phyloP scores from a whole-genome alignment of 192 early-diverging fungal species.

The Coemansia sp. region DNA sequence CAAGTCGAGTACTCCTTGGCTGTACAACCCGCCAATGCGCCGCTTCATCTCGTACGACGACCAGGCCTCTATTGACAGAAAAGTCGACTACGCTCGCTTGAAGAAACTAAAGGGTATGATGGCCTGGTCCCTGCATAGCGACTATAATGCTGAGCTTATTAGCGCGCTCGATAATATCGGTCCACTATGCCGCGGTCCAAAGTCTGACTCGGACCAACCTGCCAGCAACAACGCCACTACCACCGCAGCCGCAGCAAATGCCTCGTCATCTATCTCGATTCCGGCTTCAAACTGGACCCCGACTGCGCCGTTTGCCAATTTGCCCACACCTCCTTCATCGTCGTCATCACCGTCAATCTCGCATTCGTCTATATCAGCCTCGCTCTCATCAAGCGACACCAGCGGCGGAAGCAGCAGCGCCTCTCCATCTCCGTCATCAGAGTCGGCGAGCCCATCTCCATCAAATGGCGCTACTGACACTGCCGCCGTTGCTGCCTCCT shows the following conservation, averaged over 20 bases:
- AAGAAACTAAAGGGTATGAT: constrained; percentile 67
- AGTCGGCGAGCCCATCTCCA: neutral
- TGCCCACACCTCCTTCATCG: constrained; percentile 2
- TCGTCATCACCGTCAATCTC: neutral
- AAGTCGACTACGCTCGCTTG: constrained; percentile 60
- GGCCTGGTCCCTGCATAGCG: constrained; percentile 59
- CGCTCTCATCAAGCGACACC: neutral
- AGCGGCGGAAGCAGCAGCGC: neutral
- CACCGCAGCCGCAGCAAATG: neutral
- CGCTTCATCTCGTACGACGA: constrained; percentile 83
- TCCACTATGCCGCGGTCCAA: constrained; percentile 40
- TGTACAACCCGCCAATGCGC: constrained; percentile 61
- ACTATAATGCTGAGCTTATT: constrained; percentile 63
- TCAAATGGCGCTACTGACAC: neutral
- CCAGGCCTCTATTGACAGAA: constrained; percentile 62
- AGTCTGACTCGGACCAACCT: constrained; percentile 19
- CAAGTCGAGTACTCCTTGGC: constrained; percentile 58
- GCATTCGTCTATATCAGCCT: neutral
- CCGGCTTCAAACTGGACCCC: constrained; percentile 21
- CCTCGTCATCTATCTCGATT: constrained; percentile 15
- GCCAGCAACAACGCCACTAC: neutral
- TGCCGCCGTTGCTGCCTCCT: constrained; percentile 4
- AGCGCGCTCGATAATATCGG: constrained; percentile 24
- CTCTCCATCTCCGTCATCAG: neutral
- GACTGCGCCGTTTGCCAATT: constrained; percentile 24